phyloP scores from a whole-genome alignment of 805 yeast species.

The Candida germanica region DNA sequence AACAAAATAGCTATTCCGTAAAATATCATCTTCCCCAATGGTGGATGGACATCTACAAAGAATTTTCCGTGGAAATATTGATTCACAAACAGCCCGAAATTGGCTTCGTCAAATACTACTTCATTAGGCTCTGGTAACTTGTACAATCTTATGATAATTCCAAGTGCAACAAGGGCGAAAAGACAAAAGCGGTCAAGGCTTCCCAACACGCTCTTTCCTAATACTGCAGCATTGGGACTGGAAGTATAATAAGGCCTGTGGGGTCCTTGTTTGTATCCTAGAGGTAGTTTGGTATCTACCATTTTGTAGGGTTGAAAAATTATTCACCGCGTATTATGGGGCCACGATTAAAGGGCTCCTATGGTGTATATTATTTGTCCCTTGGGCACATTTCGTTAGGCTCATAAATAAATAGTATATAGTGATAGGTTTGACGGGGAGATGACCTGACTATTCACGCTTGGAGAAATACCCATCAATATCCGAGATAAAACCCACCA shows the following conservation, averaged over 20 bases:
- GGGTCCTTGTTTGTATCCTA: slow-evolving; percentile 29
- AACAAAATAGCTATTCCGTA: slow-evolving; percentile 50
- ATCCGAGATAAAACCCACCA: slow-evolving; percentile 69
- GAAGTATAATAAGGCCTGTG: slow-evolving; percentile 29
- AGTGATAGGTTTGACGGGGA: neutral
- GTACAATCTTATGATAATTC: slow-evolving; percentile 28
- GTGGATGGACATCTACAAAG: slow-evolving; percentile 73
- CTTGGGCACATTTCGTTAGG: too few relatives aligned
- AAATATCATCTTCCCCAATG: slow-evolving; percentile 59
- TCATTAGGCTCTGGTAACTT: slow-evolving; percentile 32
- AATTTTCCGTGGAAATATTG: slow-evolving; percentile 55
- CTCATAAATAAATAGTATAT: neutral
- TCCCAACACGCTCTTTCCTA: slow-evolving; percentile 12
- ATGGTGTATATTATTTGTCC: too few relatives aligned
- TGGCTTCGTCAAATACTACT: slow-evolving; percentile 51
- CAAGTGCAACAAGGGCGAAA: slow-evolving; percentile 20
- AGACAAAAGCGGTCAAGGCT: slow-evolving; percentile 20
- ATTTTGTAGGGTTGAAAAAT: neutral
- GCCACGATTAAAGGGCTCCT: too few relatives aligned
- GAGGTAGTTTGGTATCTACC: slow-evolving; percentile 15
- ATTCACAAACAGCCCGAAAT: slow-evolving; percentile 36
- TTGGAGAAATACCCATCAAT: slow-evolving; percentile 10
- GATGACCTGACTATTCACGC: neutral
- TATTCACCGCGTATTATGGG: neutral
- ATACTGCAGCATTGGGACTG: slow-evolving; percentile 13